Base-by-base conservation (phyloP, 495 filamentous ascomycete genomes). In the Aspergillus panamensis region DNA sequence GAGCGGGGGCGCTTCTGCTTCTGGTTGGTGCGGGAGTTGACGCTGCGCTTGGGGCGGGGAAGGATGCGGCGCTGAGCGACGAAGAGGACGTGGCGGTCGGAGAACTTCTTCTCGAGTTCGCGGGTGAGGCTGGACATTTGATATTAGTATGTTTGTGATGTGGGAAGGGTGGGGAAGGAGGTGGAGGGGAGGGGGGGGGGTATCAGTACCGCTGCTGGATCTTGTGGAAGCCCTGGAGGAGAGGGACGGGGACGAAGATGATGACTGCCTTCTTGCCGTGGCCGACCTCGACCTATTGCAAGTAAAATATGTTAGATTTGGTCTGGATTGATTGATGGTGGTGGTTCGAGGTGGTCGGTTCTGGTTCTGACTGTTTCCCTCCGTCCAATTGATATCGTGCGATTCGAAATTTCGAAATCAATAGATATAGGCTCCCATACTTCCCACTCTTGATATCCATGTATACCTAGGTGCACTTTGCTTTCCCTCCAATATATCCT, bases 91-190 rank as follows among this genome's bases (percentile, higher is more conserved):
- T 98, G 94, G 79, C 94, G 93, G 85, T 97, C 94, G 65, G 94
- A 96, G 90, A 98, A 98, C 84, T 97, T 98, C 91, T 98, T 97
- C 85, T 98, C 94, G 70, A 98, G 92, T 85, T 98, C 94, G 78
- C 94, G 94, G 80, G 94, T 97, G 66, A 98, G 87, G 72, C 94
- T 97, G 69, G 12, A 33, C 16, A 29, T 19, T 53, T 49, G 31
- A 31, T 47, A 40, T 70, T 52, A 66, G 58, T 53, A 37, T 8
- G 7, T 20, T 25, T 25, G 25, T 25, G 2, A 5, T 25, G 25
- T 5, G 25, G 25, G 25, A 25, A 25, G 25, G 25, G 25, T 25
- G 35, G 35, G 42, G 1, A 20, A 37, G 21, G 12, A 16, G 8
- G 25, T 16, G 9, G 42, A 45, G 47, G 50, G 44, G 31, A 17